Evolutionary conservation across 2,329 filamentous ascomycete genomes (phyloP).

Genomic region (Neonectria ditissima): DNA sequence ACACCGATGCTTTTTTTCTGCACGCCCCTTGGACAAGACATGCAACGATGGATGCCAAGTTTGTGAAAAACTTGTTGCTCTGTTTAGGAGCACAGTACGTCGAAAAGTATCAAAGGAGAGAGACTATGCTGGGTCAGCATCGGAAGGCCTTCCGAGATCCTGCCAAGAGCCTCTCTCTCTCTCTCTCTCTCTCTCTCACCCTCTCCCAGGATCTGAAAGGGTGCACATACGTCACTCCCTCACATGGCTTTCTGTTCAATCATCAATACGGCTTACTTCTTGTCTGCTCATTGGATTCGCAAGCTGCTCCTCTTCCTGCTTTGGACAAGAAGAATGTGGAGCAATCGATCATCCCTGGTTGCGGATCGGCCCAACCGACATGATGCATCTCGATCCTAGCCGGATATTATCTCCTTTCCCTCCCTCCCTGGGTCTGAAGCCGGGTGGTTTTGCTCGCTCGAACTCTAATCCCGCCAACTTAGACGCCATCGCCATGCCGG

Average conservation of each 20-base stretch:
- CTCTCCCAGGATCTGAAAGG: background rate
- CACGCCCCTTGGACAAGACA: background rate
- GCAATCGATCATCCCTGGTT: background rate
- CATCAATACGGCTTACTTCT: background rate
- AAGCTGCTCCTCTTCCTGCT: background rate
- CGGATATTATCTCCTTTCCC: background rate
- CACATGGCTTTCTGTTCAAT: background rate
- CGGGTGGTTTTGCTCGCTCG: background rate
- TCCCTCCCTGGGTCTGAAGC: background rate
- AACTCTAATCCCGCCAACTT: background rate
- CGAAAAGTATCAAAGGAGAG: background rate
- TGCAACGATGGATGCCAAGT: background rate
- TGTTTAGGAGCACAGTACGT: background rate
- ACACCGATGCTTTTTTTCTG: background rate
- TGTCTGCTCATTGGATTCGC: background rate
- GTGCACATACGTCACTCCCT: background rate
- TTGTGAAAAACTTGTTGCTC: background rate
- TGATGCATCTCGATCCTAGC: background rate
- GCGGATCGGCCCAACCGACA: background rate
- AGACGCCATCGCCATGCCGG: background rate
- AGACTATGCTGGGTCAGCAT: too few species aligned
- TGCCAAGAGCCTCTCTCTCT: background rate
- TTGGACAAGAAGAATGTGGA: background rate
- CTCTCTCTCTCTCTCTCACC: too few species aligned
- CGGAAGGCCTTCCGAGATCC: background rate